Conservation (phyloP, 192 early-diverging fungal genomes). For the Coemansia pectinata region DNA sequence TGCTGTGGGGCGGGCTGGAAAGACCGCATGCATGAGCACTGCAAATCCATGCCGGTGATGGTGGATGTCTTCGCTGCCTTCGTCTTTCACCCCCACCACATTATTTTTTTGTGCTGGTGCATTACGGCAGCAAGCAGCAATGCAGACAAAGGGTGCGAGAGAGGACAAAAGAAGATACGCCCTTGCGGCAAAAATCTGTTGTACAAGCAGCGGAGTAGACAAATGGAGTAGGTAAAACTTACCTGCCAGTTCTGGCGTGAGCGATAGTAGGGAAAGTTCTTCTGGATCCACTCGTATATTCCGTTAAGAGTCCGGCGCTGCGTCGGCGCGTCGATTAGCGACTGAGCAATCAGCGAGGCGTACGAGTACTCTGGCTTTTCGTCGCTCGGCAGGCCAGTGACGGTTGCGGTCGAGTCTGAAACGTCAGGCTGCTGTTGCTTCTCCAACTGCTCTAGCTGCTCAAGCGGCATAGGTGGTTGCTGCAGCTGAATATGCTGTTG, state of each 20-base stretch:
- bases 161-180: not conserved
- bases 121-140: not conserved
- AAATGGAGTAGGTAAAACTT: slow-evolving; percentile 14
- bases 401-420: not conserved
- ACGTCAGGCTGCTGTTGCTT: slow-evolving; percentile 6
- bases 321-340: slow-evolving; percentile 67
- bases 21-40: slow-evolving; percentile 48
- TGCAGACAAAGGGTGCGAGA: slow-evolving; percentile 7
- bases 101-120: not conserved
- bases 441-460: slow-evolving; percentile 7
- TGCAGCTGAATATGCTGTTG: slow-evolving; percentile 16
- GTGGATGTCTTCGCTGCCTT: not conserved
- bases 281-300: slow-evolving; percentile 85
- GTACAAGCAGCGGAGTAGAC: not conserved
- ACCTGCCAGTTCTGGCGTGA: slow-evolving; percentile 65
- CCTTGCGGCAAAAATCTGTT: not conserved
- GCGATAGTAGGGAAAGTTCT: slow-evolving; percentile 78
- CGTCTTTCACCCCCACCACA: not conserved
- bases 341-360: slow-evolving; percentile 80
- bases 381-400: slow-evolving; percentile 18
- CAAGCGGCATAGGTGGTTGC: slow-evolving; percentile 14
- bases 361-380: slow-evolving; percentile 82
- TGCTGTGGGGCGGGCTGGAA: slow-evolving; percentile 17
- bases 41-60: slow-evolving; percentile 34
- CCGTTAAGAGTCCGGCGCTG: slow-evolving; percentile 78